phyloP scores from a whole-genome alignment of 306 rosid species.

The Malus orientalis region DNA sequence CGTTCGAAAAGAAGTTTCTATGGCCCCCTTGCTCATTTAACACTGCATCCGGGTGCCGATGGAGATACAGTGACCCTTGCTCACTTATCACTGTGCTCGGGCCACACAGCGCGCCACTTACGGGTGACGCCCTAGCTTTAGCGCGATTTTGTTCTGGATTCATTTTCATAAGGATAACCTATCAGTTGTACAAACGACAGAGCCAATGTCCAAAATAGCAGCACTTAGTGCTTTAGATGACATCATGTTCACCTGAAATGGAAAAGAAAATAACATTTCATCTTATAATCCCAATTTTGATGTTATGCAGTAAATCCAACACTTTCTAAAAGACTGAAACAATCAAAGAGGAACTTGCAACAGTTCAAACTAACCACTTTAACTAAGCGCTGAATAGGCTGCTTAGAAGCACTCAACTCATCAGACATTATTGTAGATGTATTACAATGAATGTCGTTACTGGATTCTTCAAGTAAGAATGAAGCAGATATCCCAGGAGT shows the following conservation, averaged over 20 bases:
- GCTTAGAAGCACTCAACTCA: conserved; percentile 50
- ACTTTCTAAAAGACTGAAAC: neutral
- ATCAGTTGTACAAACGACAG: conserved; percentile 78
- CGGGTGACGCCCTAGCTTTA: too few relatives aligned
- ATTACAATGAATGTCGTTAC: conserved; percentile 42
- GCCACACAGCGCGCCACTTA: too few relatives aligned
- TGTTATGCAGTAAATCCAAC: neutral
- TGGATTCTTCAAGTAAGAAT: conserved; percentile 72
- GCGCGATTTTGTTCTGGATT: too few relatives aligned
- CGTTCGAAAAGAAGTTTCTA: too few relatives aligned
- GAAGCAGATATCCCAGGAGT: conserved; percentile 93
- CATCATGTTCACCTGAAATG: conserved; percentile 63
- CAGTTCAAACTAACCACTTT: conserved; percentile 53
- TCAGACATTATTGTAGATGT: conserved; percentile 42
- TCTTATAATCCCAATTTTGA: neutral
- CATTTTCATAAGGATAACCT: conserved; percentile 33
- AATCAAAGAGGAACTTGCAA: neutral
- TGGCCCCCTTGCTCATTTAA: too few relatives aligned
- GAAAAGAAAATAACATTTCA: neutral
- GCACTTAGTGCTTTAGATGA: conserved; percentile 51
- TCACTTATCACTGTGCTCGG: too few relatives aligned
- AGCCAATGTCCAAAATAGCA: conserved; percentile 60
- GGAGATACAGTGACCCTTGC: too few relatives aligned
- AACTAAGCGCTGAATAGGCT: conserved; percentile 67
- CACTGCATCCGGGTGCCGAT: too few relatives aligned